Percentiles rank a stretch among this genome's conserved stretches.
phyloP scores from a whole-genome alignment of 2,329 filamentous ascomycete genomes.

The Neopestalotiopsis sp. region DNA sequence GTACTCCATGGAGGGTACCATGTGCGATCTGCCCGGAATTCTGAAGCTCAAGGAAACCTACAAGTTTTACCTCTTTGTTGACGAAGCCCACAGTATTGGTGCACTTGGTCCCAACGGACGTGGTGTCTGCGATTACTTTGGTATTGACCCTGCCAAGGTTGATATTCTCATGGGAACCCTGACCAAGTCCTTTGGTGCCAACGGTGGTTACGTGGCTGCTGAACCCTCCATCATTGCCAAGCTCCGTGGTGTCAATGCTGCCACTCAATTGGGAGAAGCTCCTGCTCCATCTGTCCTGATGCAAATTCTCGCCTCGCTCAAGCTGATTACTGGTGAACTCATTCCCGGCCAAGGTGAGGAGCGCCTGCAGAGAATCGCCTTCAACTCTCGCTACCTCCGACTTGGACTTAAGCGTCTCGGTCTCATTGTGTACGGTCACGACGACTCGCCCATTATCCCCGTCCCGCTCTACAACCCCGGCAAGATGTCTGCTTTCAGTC shows the following conservation, averaged over 20 bases:
- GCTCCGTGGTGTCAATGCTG: slow-evolving; percentile 83
- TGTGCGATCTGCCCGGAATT: slow-evolving; percentile 95
- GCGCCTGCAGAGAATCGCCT: slow-evolving; percentile 91
- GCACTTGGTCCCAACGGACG: slow-evolving; percentile 87
- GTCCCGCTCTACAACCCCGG: slow-evolving; percentile 96
- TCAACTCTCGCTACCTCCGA: slow-evolving; percentile 98
- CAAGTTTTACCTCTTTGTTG: slow-evolving; percentile 95
- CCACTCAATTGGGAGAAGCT: slow-evolving; percentile 84
- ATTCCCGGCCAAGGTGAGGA: slow-evolving; percentile 92
- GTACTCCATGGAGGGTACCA: slow-evolving; percentile 99
- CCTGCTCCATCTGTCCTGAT: slow-evolving; percentile 86
- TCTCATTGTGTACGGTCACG: slow-evolving; percentile 95
- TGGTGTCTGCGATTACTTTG: slow-evolving; percentile 97
- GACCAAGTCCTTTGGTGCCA: slow-evolving; percentile 98
- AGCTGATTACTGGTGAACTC: slow-evolving; percentile 87
- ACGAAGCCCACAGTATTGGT: slow-evolving; percentile 95
- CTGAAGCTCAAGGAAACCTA: slow-evolving; percentile 90
- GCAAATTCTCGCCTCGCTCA: slow-evolving; percentile 86
- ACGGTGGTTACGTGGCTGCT: slow-evolving; percentile 92
- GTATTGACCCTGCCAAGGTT: slow-evolving; percentile 83
- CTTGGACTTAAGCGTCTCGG: slow-evolving; percentile 95
- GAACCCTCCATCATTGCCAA: slow-evolving; percentile 93
- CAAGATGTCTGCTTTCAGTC: slow-evolving; percentile 97
- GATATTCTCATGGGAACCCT: slow-evolving; percentile 98
- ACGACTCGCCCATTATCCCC: slow-evolving; percentile 96